Base-by-base conservation (phyloP, 805 yeast genomes). In the Cephaloascus fragrans region DNA sequence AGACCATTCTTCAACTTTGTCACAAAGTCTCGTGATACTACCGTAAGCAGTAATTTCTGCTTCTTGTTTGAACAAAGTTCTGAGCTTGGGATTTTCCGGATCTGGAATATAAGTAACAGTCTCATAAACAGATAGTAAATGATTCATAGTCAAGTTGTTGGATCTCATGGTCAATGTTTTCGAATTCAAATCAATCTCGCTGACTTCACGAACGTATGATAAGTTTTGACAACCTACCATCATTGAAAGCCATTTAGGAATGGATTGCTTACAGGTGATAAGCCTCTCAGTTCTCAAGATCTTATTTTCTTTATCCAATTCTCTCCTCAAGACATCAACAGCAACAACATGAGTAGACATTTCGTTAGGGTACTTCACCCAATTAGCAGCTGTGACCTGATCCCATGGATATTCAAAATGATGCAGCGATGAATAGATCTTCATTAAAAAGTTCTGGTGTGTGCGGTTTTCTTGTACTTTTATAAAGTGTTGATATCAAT, bases 301-400 rank as follows among this genome's bases (percentile, higher is more conserved):
- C 4, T 71, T 71, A 1, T 73, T 69, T 5, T 56, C 61, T 1
- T 69, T 61, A 47, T 77, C 73, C 17, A 87, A 52, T 49, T 80
- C 87, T 45, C 97, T 70, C 42, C 83, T 69, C 26, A 90, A 59
- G 1, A 87, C 86, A 56, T 90, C 98, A 16, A 93, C 97, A 1
- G 93, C 93, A 20, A 86, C 81, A 8, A 90, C 98, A 59, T 90
- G 98, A 1, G 95, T 75, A 5, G 96, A 80, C 42, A 81, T 69
- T 49, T 88, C 95, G 56, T 93, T 90, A n/a, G 98, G 98, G 61
- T 90, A 90, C 50, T 90, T 90, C 47, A 75, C 78, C 98, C 98
- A 90, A 60, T 89, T 88, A 38, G 97, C 97, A 2, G 95, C 88
- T 1, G 96, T 83, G 19, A 90, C 95, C 49, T 83, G 87, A 19